These are phyloP conservation scores for Rhododendron vialii DNA, from an alignment of 148 eudicot genomes.

Conservation along the genomic window DNA sequence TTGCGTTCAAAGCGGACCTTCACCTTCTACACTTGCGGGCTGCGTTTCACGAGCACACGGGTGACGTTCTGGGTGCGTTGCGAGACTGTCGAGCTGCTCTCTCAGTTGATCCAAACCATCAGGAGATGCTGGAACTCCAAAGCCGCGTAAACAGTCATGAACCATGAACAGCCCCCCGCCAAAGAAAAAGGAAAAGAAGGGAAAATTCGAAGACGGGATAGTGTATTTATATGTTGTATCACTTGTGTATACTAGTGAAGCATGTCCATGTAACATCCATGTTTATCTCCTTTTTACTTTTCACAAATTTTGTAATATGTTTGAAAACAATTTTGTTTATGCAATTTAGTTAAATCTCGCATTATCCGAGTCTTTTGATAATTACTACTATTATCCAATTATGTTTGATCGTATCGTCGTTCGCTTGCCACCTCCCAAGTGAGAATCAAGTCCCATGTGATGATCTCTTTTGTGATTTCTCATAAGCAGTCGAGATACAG, in stretches of 20 bases:
- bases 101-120: slow-evolving; percentile 90
- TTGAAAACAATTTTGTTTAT: neutral
- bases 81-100: slow-evolving; percentile 92
- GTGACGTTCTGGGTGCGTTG: slow-evolving; percentile 67
- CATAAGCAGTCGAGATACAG: too few species aligned
- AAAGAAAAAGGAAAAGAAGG: neutral
- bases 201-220: neutral
- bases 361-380: neutral
- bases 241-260: slow-evolving; percentile 11
- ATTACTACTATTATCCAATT: neutral
- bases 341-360: neutral
- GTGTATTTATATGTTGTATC: slow-evolving; percentile 3
- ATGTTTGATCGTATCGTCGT: neutral
- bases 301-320: slow-evolving; percentile 8
- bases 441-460: too few species aligned
- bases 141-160: slow-evolving; percentile 78
- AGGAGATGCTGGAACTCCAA: slow-evolving; percentile 85
- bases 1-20: slow-evolving; percentile 91
- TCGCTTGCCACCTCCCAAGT: too few species aligned
- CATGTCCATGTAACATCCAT: slow-evolving; percentile 8
- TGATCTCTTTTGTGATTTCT: too few species aligned
- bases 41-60: slow-evolving; percentile 90
- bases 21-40: slow-evolving; percentile 87
- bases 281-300: neutral
- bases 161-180: slow-evolving; percentile 31